Conservation (phyloP, 768 basidiomycete genomes). For the Tylopilus balloui region DNA sequence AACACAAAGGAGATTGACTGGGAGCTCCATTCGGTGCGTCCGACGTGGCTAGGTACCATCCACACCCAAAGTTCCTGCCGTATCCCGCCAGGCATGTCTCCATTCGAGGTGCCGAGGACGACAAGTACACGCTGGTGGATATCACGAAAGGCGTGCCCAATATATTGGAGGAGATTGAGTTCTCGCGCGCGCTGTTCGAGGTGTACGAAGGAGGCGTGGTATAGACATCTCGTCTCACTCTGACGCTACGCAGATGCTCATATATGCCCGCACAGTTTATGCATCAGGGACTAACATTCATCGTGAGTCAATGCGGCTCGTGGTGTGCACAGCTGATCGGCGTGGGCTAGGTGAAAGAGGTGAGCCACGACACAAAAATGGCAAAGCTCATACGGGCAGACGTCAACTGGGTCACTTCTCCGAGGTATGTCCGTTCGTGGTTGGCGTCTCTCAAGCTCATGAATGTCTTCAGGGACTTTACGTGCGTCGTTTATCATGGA, state of each 20-base stretch:
- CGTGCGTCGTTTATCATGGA: conserved; percentile 40
- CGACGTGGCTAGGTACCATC: conserved; percentile 59
- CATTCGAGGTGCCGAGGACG: conserved; percentile 74
- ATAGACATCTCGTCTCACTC: conserved; percentile 20
- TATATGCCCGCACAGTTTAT: conserved; percentile 54
- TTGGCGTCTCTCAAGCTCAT: not conserved
- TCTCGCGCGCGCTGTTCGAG: conserved; percentile 82
- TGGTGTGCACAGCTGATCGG: conserved; percentile 1
- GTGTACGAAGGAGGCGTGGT: conserved; percentile 87
- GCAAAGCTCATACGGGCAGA: conserved; percentile 70
- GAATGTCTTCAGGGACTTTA: conserved; percentile 54
- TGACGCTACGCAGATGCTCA: conserved; percentile 1
- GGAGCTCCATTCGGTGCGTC: not conserved
- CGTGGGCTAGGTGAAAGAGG: conserved; percentile 61
- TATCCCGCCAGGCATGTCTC: conserved; percentile 69
- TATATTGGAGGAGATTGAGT: conserved; percentile 78
- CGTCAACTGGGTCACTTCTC: conserved; percentile 79
- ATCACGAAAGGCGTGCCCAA: conserved; percentile 39
- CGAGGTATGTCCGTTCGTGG: conserved; percentile 40
- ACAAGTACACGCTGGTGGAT: conserved; percentile 72
- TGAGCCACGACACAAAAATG: conserved; percentile 72
- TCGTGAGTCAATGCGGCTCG: conserved; percentile 43
- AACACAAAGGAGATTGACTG: not conserved
- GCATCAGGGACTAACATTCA: conserved; percentile 79
- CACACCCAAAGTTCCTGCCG: conserved; percentile 74